Evolutionary conservation across 2,329 filamentous ascomycete species (phyloP).

Genomic region (Fusarium abutilonis): DNA sequence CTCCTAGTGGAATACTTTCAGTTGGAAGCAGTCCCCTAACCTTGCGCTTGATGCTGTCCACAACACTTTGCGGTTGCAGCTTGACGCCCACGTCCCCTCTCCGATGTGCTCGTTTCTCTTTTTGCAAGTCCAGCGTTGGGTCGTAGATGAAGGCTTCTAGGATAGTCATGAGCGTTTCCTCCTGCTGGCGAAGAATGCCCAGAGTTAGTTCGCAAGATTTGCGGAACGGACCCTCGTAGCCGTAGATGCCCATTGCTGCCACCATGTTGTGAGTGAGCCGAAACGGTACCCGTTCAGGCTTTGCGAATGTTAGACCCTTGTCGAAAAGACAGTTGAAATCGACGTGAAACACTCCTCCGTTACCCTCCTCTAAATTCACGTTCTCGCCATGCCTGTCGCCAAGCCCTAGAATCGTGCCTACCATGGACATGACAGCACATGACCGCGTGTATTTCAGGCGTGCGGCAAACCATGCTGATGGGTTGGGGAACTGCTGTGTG

Average conservation of each 20-base stretch:
- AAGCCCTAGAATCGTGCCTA: slow-evolving; percentile 90
- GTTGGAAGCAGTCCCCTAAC: slow-evolving; percentile 83
- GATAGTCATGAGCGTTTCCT: slow-evolving; percentile 97
- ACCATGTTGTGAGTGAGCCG: slow-evolving; percentile 98
- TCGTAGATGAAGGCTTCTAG: slow-evolving; percentile 97
- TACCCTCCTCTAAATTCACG: slow-evolving; percentile 91
- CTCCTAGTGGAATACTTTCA: slow-evolving; percentile 91
- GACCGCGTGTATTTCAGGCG: slow-evolving; percentile 90
- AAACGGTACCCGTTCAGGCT: slow-evolving; percentile 95
- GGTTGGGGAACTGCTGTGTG: slow-evolving; percentile 91
- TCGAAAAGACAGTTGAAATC: slow-evolving; percentile 99
- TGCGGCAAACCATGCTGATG: slow-evolving; percentile 90
- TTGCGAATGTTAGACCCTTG: slow-evolving; percentile 94
- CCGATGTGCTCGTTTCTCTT: slow-evolving; percentile 63
- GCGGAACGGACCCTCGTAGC: slow-evolving; percentile 92
- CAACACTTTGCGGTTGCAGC: slow-evolving; percentile 74
- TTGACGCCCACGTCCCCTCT: slow-evolving; percentile 56
- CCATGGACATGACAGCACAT: slow-evolving; percentile 99
- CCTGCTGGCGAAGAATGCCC: slow-evolving; percentile 83
- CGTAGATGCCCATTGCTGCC: slow-evolving; percentile 94
- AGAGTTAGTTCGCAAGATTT: slow-evolving; percentile 91
- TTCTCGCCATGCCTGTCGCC: slow-evolving; percentile 98
- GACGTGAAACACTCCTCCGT: slow-evolving; percentile 94
- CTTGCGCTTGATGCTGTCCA: slow-evolving; percentile 89
- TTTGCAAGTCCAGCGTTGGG: slow-evolving; percentile 90